phyloP scores from a whole-genome alignment of 345 rosid species.

The Syzygium aqueum region DNA sequence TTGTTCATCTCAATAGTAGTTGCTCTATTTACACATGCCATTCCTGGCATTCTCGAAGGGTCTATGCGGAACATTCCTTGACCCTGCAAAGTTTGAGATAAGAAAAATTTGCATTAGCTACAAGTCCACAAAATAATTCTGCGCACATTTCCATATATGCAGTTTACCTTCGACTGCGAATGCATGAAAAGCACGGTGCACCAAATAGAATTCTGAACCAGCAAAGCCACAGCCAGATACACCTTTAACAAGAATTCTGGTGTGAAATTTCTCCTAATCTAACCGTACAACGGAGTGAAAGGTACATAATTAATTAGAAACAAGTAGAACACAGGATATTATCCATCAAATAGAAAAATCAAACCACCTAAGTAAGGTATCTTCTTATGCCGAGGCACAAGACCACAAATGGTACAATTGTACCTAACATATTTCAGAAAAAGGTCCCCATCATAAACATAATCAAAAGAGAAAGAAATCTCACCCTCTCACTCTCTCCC shows the following conservation, averaged over 20 bases:
- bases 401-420: no score
- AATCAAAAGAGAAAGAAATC: no score
- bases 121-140: not conserved
- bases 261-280: constrained; percentile 59
- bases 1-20: not conserved
- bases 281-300: no score
- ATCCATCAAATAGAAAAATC: no score
- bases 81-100: constrained; percentile 22
- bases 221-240: constrained; percentile 74
- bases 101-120: not conserved
- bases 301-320: no score
- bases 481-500: no score
- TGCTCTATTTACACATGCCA: constrained; percentile 35
- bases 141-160: not conserved
- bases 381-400: no score
- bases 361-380: no score
- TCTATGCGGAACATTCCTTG: constrained; percentile 31
- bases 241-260: constrained; percentile 56
- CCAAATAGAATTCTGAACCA: constrained; percentile 63
- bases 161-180: constrained; percentile 40
- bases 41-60: constrained; percentile 59
- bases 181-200: constrained; percentile 45
- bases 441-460: no score
- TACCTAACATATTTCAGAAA: no score
- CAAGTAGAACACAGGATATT: no score